phyloP scores from a whole-genome alignment of 1,284 basidiomycete genomes.

The Marasmius tenuissimus region DNA sequence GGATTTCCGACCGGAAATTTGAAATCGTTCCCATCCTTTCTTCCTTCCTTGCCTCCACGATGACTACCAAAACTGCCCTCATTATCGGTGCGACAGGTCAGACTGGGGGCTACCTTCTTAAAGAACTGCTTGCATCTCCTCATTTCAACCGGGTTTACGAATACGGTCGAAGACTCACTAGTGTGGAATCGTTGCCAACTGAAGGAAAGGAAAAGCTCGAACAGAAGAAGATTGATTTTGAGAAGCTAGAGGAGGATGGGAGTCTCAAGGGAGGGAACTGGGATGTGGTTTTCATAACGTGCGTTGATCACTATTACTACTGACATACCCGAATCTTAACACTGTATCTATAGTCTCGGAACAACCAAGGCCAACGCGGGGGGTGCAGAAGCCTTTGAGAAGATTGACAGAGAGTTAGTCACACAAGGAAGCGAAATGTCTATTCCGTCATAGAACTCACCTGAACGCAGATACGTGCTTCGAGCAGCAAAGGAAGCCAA shows the following conservation, averaged over 20 bases:
- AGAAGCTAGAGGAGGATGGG: slow-evolving; percentile 53
- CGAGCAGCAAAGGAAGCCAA: slow-evolving; percentile 67
- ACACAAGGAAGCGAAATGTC: no score
- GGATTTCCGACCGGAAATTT: no score
- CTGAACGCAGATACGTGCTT: slow-evolving; percentile 60
- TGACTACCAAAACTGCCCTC: slow-evolving; percentile 45
- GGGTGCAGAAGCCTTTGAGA: slow-evolving; percentile 63
- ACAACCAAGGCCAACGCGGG: slow-evolving; percentile 64
- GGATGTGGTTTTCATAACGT: slow-evolving; percentile 70
- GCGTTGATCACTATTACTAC: slow-evolving; percentile 18
- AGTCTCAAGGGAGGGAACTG: slow-evolving; percentile 52
- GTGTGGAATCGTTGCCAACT: slow-evolving; percentile 34
- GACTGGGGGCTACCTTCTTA: slow-evolving; percentile 54
- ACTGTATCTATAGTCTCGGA: slow-evolving; percentile 47
- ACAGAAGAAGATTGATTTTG: slow-evolving; percentile 67
- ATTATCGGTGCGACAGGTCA: slow-evolving; percentile 69
- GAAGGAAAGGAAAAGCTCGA: slow-evolving; percentile 48
- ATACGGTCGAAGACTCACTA: slow-evolving; percentile 61
- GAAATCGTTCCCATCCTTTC: no score
- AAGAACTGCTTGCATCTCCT: slow-evolving; percentile 52
- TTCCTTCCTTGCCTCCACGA: no score
- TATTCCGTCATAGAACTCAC: neutral
- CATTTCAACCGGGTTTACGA: slow-evolving; percentile 60
- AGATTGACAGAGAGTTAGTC: slow-evolving; percentile 72
- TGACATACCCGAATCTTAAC: neutral